Percentiles rank a stretch among this genome's conserved stretches.
Evolutionary conservation across 139 green algal species (phyloP).

Genomic region (Limnomonas spitsbergensis): DNA sequence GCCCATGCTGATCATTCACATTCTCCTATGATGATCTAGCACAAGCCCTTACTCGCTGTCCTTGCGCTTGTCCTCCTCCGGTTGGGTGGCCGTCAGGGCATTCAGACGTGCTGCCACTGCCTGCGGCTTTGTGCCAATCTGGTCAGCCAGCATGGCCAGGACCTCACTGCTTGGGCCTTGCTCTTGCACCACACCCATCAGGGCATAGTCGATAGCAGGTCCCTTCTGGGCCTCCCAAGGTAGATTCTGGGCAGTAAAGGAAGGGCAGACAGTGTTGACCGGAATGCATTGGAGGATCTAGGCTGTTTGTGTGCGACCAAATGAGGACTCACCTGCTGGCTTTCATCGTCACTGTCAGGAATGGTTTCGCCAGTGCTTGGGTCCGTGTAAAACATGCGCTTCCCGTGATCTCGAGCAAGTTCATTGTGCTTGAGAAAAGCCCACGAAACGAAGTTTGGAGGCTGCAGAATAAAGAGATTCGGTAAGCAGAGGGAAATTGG

Average conservation of each 20-base stretch:
- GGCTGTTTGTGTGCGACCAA: too few species aligned
- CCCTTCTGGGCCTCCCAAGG: slow-evolving; percentile 34
- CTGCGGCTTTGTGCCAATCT: background rate
- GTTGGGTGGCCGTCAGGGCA: background rate
- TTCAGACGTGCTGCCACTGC: background rate
- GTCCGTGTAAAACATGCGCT: slow-evolving; percentile 52
- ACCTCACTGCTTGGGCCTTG: slow-evolving; percentile 5
- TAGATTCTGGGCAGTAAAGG: slow-evolving; percentile 17
- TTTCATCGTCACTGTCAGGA: slow-evolving; percentile 6
- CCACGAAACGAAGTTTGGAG: slow-evolving; percentile 64
- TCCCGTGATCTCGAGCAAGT: slow-evolving; percentile 46
- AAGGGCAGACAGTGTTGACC: background rate
- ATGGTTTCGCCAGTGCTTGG: slow-evolving; percentile 4
- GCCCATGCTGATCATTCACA: too few species aligned
- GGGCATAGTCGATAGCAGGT: slow-evolving; percentile 24
- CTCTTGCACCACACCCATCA: slow-evolving; percentile 22
- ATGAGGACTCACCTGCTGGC: background rate
- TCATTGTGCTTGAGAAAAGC: slow-evolving; percentile 52
- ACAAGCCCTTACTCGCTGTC: background rate
- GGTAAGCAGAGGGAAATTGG: background rate
- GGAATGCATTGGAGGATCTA: too few species aligned
- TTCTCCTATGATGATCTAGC: too few species aligned
- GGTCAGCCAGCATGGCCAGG: background rate
- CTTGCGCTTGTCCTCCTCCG: background rate
- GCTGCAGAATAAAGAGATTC: slow-evolving; percentile 20